Conservation (phyloP, 768 basidiomycete genomes). For the Amanita exitialis region DNA sequence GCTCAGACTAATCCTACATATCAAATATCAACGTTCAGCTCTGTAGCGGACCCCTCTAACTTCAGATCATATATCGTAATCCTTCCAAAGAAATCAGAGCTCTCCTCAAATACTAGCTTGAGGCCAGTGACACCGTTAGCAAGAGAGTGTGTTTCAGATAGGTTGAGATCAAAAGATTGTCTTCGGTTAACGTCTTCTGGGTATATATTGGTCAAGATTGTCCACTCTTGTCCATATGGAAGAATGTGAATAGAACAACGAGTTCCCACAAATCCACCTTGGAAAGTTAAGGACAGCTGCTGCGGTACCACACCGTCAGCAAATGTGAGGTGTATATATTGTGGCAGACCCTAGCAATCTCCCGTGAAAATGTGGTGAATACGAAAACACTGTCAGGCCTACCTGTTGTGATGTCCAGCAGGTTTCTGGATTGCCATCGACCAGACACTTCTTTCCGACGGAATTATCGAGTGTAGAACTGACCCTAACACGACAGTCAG, state of each 20-base stretch:
- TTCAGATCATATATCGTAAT: constrained; percentile 63
- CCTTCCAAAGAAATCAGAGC: constrained; percentile 82
- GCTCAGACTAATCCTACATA: not conserved
- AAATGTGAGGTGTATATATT: constrained; percentile 64
- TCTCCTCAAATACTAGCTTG: constrained; percentile 67
- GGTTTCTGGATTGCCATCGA: constrained; percentile 65
- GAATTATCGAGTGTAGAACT: constrained; percentile 74
- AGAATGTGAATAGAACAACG: constrained; percentile 37
- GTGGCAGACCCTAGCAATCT: constrained; percentile 59
- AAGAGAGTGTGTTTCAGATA: constrained; percentile 11
- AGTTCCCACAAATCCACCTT: constrained; percentile 79
- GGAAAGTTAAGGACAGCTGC: constrained; percentile 58
- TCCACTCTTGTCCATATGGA: constrained; percentile 33
- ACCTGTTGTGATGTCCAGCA: constrained; percentile 85
- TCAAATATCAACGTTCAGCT: constrained; percentile 1
- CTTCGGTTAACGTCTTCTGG: constrained; percentile 74
- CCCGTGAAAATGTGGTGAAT: not conserved
- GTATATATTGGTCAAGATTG: constrained; percentile 43
- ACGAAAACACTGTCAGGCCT: not conserved
- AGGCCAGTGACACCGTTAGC: constrained; percentile 32
- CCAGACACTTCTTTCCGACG: constrained; percentile 57
- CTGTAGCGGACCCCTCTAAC: constrained; percentile 22
- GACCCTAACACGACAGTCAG: constrained; percentile 36
- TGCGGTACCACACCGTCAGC: constrained; percentile 41
- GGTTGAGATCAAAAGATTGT: constrained; percentile 52